Evolutionary conservation across 2,329 filamentous ascomycete species (phyloP), one percentile per base, ranked within the genome.

Genomic region (Apiospora sp.): DNA sequence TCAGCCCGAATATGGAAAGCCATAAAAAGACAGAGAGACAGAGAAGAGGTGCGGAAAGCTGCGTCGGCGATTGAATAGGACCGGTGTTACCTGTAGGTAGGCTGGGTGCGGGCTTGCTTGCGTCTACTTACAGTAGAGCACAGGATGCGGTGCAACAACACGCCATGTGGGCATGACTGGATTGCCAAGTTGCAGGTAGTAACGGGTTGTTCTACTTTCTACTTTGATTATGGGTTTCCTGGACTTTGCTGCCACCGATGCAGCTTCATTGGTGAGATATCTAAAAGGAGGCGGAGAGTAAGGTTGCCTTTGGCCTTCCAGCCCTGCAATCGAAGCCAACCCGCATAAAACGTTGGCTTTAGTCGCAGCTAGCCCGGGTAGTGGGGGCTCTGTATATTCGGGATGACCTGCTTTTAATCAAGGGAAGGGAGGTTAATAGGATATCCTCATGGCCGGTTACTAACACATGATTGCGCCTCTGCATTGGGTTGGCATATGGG

Each of bases 331-430:
- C 34, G 34, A 64, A 64, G 58, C 58, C 58, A 64, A 64, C 58
- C 54, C 34, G 58, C 58, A 64, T 64, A n/a, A 64, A 41, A 19
- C 58, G 58, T 64, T 64, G 58, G 58, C 58, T 64, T 64, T 41
- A 64, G 58, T 64, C 58, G 58, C 58, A 41, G 30, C 30, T 19
- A 64, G 58, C 34, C 58, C 34, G 30, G 30, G 19, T n/a, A 64
- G 58, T 64, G 58, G 58, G 58, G 58, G 58, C 34, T 41, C 34
- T 30, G 58, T 41, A 64, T 41, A 64, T 24, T 41, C n/a, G 58
- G 58, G n/a, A 64, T 64, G 34, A n/a, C 58, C n/a, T 64, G 34
- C 58, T 64, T 64, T 64, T 19, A 41, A 41, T 64, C 58, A 41
- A 64, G 22, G 58, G 19, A 64, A 41, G 30, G 58, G 58, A 41